phyloP scores from a whole-genome alignment of 176 grass and related monocot genomes.

The Olyra latifolia region DNA sequence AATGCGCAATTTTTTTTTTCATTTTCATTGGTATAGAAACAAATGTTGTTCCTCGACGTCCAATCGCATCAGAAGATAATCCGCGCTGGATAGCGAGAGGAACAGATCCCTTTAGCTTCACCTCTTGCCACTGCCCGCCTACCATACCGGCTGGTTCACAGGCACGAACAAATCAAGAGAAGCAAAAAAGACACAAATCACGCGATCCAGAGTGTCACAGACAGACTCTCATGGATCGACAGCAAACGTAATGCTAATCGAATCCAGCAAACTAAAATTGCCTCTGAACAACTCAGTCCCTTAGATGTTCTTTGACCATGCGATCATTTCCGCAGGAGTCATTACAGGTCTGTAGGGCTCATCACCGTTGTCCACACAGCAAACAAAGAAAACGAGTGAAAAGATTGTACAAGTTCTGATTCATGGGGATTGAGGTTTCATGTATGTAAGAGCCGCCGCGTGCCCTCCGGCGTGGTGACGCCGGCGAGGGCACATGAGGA shows the following conservation, averaged over 20 bases:
- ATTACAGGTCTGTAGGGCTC: constrained; percentile 78
- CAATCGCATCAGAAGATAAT: constrained; percentile 42
- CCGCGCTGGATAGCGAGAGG: constrained; percentile 72
- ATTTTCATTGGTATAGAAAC: no score
- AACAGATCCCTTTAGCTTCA: constrained; percentile 39
- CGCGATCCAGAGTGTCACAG: fast-evolving
- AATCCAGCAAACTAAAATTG: not conserved
- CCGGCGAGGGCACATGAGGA: constrained; percentile 7
- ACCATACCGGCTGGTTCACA: not conserved
- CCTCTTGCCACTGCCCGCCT: constrained; percentile 22
- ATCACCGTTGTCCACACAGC: constrained; percentile 30
- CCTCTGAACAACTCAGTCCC: constrained; percentile 54
- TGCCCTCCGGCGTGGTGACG: not conserved
- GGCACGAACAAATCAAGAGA: constrained; percentile 31
- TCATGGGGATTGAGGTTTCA: not conserved
- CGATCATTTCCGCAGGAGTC: constrained; percentile 78
- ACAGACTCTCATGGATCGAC: fast-evolving
- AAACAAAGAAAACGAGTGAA: not conserved
- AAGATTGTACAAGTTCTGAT: no score
- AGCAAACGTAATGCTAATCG: not conserved
- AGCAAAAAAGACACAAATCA: not conserved
- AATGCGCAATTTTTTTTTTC: no score
- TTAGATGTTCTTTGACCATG: constrained; percentile 79
- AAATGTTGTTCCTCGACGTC: constrained; percentile 71
- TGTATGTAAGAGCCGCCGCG: constrained; percentile 62